Percentiles rank a stretch among this genome's conserved stretches.
Conservation (phyloP, 1,284 basidiomycete species). For the Ceratobasidium theobromae region DNA sequence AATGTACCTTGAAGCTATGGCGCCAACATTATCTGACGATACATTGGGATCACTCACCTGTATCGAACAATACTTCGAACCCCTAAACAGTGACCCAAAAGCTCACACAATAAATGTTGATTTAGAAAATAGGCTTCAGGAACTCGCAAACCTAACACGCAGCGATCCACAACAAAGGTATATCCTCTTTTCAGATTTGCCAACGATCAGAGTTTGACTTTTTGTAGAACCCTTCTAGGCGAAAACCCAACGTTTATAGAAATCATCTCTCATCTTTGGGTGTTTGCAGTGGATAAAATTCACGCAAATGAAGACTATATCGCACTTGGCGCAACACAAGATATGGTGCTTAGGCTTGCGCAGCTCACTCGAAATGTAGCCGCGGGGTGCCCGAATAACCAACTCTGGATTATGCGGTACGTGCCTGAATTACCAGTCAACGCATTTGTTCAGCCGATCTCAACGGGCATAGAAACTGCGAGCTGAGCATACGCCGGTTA, state of each 20-base stretch:
- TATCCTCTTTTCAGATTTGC: no score
- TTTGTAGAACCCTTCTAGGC: not conserved
- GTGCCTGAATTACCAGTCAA: slow-evolving; percentile 39
- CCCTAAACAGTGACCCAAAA: not conserved
- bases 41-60: not conserved
- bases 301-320: not conserved
- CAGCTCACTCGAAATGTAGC: slow-evolving; percentile 77
- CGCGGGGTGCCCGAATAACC: slow-evolving; percentile 65
- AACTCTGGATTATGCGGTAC: slow-evolving; percentile 61
- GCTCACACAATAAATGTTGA: not conserved
- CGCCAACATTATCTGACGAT: not conserved
- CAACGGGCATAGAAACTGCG: slow-evolving; percentile 53
- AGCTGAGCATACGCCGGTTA: slow-evolving; percentile 59
- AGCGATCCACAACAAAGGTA: not conserved
- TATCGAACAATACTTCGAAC: not conserved
- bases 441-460: not conserved
- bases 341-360: slow-evolving; percentile 45
- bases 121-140: not conserved
- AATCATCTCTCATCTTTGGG: not conserved
- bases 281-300: not conserved
- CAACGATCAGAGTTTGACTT: not conserved
- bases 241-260: not conserved
- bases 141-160: not conserved
- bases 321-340: not conserved
- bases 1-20: not conserved